Evolutionary conservation across 441 rosid species (phyloP).

Genomic region (Arabidopsis hybrid): DNA sequence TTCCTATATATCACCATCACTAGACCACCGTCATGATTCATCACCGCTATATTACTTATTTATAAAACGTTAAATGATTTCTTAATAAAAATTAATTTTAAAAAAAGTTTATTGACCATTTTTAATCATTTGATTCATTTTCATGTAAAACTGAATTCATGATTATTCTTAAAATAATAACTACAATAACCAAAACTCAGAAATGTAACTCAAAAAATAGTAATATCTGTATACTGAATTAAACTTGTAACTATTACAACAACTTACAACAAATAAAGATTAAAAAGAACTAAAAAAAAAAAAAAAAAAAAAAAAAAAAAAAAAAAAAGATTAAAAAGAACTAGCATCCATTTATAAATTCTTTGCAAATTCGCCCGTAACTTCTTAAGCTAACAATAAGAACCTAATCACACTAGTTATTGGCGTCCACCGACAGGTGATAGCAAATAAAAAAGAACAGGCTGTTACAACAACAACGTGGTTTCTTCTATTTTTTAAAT

Average conservation of each 20-base stretch:
- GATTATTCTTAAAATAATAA: too few relatives aligned
- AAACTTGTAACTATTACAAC: background rate
- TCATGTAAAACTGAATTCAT: too few relatives aligned
- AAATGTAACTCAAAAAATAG: background rate
- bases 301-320: too few relatives aligned
- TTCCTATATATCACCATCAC: background rate
- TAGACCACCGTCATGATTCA: slow-evolving; percentile 2
- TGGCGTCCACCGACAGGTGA: slow-evolving; percentile 38
- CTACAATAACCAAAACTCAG: background rate
- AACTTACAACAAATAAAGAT: background rate
- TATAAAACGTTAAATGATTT: too few relatives aligned
- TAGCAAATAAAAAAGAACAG: slow-evolving; percentile 22
- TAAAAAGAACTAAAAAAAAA: too few relatives aligned
- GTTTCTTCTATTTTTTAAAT: slow-evolving; percentile 2
- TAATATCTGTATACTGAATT: background rate
- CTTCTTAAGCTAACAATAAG: background rate
- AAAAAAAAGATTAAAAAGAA: too few relatives aligned
- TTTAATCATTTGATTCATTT: too few relatives aligned
- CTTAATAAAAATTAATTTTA: too few relatives aligned
- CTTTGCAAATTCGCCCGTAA: background rate
- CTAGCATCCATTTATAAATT: background rate
- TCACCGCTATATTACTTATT: background rate
- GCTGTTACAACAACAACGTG: slow-evolving; percentile 41
- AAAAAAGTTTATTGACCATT: too few relatives aligned
- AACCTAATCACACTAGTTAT: background rate